Conservation (phyloP, 805 yeast genomes). For the Kodamaea kaohsiungensis region DNA sequence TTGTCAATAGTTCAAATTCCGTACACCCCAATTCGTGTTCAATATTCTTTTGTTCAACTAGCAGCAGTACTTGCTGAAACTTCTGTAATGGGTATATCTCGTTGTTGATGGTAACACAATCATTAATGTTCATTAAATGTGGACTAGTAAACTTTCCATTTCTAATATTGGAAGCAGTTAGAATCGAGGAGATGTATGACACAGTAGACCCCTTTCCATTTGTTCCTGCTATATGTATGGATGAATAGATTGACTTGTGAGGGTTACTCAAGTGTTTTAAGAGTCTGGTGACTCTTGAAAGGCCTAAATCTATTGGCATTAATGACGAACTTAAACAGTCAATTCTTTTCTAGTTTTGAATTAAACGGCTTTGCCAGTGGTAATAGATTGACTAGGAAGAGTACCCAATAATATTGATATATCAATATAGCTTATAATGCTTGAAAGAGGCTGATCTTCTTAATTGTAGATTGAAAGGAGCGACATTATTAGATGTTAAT, state of each 20-base stretch:
- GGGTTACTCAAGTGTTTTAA: slow-evolving; percentile 63
- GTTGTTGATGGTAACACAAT: slow-evolving; percentile 70
- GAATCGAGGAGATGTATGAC: slow-evolving; percentile 70
- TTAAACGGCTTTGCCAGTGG: too few relatives aligned
- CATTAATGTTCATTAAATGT: slow-evolving; percentile 71
- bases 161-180: slow-evolving; percentile 47
- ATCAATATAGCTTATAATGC: background rate
- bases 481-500: background rate
- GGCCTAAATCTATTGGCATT: slow-evolving; percentile 43
- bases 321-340: background rate
- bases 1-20: slow-evolving; percentile 85
- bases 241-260: slow-evolving; percentile 53
- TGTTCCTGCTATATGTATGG: slow-evolving; percentile 94
- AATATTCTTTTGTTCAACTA: slow-evolving; percentile 44
- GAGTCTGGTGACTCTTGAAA: slow-evolving; percentile 33
- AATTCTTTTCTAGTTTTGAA: background rate
- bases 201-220: slow-evolving; percentile 96
- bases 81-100: slow-evolving; percentile 47
- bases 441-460: background rate
- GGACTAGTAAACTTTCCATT: slow-evolving; percentile 91
- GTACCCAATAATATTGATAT: too few relatives aligned
- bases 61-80: slow-evolving; percentile 47
- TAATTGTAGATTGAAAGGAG: background rate
- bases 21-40: slow-evolving; percentile 62
- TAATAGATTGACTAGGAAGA: too few relatives aligned